A percentile compares a stretch with the other conserved stretches of the same genome.
phyloP scores from a whole-genome alignment of 2,329 filamentous ascomycete species.

The Fusarium austroafricanum region DNA sequence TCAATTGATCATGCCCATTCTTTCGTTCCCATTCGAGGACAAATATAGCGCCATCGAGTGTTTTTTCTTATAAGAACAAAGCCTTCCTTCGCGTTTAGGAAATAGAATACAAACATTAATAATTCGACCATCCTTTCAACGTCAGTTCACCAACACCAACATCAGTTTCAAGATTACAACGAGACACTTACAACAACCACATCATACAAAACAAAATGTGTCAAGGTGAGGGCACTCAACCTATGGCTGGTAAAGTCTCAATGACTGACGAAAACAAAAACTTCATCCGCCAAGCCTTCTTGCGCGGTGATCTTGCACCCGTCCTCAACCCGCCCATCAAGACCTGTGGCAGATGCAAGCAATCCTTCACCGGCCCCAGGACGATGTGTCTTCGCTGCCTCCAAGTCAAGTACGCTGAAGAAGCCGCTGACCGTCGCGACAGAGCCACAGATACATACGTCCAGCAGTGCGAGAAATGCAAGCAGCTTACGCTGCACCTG shows the following conservation, averaged over 20 bases:
- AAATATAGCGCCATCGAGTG: fast-evolving
- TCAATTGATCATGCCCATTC: background rate
- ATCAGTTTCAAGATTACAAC: background rate
- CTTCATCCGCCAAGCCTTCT: slow-evolving; percentile 12
- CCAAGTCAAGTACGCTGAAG: background rate
- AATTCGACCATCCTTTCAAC: background rate
- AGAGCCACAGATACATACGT: slow-evolving; percentile 11
- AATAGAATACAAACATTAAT: background rate
- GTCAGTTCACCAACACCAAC: background rate
- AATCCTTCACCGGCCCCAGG: background rate
- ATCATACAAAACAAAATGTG: background rate
- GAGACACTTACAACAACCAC: background rate
- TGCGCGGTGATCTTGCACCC: slow-evolving; percentile 23
- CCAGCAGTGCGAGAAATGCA: slow-evolving; percentile 5
- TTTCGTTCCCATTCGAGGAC: background rate
- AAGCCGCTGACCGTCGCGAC: background rate
- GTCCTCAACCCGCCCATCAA: slow-evolving; percentile 5
- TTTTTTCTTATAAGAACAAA: background rate
- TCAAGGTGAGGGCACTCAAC: slow-evolving; percentile 10
- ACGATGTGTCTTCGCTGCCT: slow-evolving; percentile 22
- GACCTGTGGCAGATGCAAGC: slow-evolving; percentile 15
- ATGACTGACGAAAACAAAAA: slow-evolving; percentile 1
- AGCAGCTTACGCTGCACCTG: slow-evolving; percentile 27
- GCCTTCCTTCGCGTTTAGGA: no score
- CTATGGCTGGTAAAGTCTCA: background rate